Percentiles rank a stretch among this genome's conserved stretches.
phyloP scores from a whole-genome alignment of 2,329 filamentous ascomycete genomes.

The Metarhizium rileyi region DNA sequence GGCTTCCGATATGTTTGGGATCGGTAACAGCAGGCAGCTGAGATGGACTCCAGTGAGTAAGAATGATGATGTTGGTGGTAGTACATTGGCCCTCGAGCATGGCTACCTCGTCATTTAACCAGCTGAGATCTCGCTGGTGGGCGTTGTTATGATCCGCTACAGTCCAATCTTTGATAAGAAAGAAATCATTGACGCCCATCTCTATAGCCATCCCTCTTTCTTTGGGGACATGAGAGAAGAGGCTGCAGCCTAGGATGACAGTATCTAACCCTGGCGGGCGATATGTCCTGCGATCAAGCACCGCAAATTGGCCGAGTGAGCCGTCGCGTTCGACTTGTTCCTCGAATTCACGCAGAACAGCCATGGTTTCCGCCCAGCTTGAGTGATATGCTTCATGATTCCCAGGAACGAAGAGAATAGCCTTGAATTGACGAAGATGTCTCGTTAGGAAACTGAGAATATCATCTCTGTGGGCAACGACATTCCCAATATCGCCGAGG shows the following conservation, averaged over 20 bases:
- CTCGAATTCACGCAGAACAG: constrained; percentile 22
- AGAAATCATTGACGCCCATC: constrained; percentile 42
- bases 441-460: constrained; percentile 33
- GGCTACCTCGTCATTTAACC: constrained; percentile 30
- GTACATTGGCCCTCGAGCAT: constrained; percentile 10
- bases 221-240: constrained; percentile 37
- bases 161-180: constrained; percentile 31
- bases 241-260: constrained; percentile 27
- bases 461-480: constrained; percentile 27
- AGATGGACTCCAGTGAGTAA: constrained; percentile 35
- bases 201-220: constrained; percentile 28
- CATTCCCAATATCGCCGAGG: constrained; percentile 45
- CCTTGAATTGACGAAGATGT: constrained; percentile 37
- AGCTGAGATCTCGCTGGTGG: constrained; percentile 29
- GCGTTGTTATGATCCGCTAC: constrained; percentile 25
- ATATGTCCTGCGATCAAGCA: constrained; percentile 25
- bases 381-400: constrained; percentile 47
- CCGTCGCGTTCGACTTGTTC: constrained; percentile 13
- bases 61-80: constrained; percentile 22
- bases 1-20: constrained; percentile 21
- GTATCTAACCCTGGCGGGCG: constrained; percentile 15
- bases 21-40: constrained; percentile 22
- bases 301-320: constrained; percentile 26
- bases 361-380: constrained; percentile 23
- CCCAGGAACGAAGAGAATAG: constrained; percentile 42